phyloP scores from a whole-genome alignment of 495 filamentous ascomycete species.

The Hypoxylon rickii region DNA sequence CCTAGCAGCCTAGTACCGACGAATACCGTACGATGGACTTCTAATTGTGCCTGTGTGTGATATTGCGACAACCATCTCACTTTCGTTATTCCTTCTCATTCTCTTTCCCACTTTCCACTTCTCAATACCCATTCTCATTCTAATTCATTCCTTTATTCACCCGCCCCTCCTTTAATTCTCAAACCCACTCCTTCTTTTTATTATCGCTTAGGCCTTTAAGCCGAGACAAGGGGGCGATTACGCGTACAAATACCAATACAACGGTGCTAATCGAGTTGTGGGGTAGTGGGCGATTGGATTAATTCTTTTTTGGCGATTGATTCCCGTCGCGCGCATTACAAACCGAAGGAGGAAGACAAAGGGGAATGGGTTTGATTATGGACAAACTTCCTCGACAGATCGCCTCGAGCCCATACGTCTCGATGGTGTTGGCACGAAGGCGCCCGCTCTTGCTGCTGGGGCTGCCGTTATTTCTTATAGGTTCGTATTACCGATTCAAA shows the following conservation, averaged over 20 bases:
- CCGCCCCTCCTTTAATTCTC: background rate
- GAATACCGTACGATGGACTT: conserved; percentile 17
- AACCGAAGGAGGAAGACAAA: conserved; percentile 1
- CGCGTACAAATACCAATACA: conserved; percentile 28
- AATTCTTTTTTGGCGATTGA: conserved; percentile 9
- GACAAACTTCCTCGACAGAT: conserved; percentile 35
- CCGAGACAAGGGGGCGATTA: conserved; percentile 28
- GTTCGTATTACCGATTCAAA: conserved; percentile 10
- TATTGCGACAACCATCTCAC: conserved; percentile 14
- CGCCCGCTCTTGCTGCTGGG: conserved; percentile 38
- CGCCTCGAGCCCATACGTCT: conserved; percentile 30
- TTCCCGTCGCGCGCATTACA: conserved; percentile 16
- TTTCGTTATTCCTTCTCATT: conserved; percentile 3
- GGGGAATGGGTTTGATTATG: conserved; percentile 18
- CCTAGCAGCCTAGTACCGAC: too few species aligned
- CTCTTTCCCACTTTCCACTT: too few species aligned
- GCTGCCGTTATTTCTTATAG: conserved; percentile 37
- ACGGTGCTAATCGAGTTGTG: conserved; percentile 26
- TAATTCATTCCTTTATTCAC: conserved; percentile 28
- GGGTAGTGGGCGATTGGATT: conserved; percentile 22
- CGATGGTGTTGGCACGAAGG: conserved; percentile 39
- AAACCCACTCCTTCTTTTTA: conserved; percentile 2
- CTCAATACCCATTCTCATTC: too few species aligned
- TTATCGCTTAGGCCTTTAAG: conserved; percentile 15
- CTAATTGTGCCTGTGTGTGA: conserved; percentile 18